Evolutionary conservation across 1,139 yeast genomes (phyloP), one percentile per base, ranked within the genome.

Genomic region (Blastobotrys petasosporus): DNA sequence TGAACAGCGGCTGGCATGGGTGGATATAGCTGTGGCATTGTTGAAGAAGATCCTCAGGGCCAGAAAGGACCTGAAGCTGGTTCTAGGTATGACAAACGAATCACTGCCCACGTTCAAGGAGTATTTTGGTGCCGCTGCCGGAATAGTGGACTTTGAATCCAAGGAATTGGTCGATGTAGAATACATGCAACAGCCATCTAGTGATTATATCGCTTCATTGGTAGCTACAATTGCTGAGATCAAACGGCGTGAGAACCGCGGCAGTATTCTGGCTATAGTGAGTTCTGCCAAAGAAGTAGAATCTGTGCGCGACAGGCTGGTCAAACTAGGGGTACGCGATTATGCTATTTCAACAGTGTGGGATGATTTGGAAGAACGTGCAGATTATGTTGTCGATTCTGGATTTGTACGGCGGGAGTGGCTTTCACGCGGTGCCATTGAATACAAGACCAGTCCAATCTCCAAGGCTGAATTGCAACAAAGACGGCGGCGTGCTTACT

Each of bases 1-100:
- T 0, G 95, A 88, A 60, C 94, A 85, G 62, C 67, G 96, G 46
- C 75, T 88, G 0, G 67, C 85, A 32, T 84, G 79, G 60, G 83
- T 94, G 0, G 96, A 88, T 64, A 75, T 86, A 2, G 60, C 85
- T 2, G 62, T 88, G 29, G 95, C 95, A 0, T 64, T 87, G 9
- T 74, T 87, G 60, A 78, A 79, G 56, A 69, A 72, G 68, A 54
- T 54, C 57, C 31, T 65, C 67, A 54, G 44, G 7, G 54, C 47
- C 9, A 63, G 80, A 56, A 16, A 37, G 10, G 34, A 32, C 31
- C 64, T 76, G 51, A 74, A 74, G 53, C 64, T 76, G 56, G 72
- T 77, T 42, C 66, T 76, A 6, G 33, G 25, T n/a, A 31, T 30
- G 8, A n/a, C 40, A 3, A 20, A n/a, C 8, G 23, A 36, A 5